A percentile compares a stretch with the other conserved stretches of the same genome.
phyloP scores from a whole-genome alignment of 2,329 filamentous ascomycete genomes.

The Alternaria solani region DNA sequence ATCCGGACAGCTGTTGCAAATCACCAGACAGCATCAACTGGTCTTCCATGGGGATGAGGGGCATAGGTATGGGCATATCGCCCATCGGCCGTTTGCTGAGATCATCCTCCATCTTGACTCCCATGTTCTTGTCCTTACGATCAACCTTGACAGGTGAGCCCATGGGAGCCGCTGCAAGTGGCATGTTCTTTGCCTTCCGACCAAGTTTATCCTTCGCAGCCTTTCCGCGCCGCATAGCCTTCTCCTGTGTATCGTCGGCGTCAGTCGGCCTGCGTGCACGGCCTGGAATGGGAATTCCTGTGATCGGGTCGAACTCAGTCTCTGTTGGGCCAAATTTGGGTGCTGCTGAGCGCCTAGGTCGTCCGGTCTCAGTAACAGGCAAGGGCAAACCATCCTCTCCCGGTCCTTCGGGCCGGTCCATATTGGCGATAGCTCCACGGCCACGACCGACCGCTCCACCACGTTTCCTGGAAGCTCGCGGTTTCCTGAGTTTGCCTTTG shows the following conservation, averaged over 20 bases:
- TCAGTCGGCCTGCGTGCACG: constrained; percentile 48
- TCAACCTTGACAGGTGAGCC: constrained; percentile 49
- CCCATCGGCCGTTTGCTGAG: constrained; percentile 36
- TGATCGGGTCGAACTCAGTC: constrained; percentile 65
- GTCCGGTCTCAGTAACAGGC: constrained; percentile 57
- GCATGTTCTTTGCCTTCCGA: constrained; percentile 53
- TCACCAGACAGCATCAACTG: constrained; percentile 36
- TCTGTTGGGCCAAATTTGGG: constrained; percentile 75
- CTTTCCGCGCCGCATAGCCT: constrained; percentile 54
- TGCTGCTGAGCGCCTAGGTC: constrained; percentile 64
- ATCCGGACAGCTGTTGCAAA: constrained; percentile 24
- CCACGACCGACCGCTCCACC: constrained; percentile 53
- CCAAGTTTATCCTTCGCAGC: constrained; percentile 48
- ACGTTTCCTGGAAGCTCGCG: constrained; percentile 41
- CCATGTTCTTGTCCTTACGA: constrained; percentile 41
- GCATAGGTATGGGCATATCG: constrained; percentile 41
- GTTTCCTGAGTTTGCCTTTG: constrained; percentile 70
- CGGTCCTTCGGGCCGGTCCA: constrained; percentile 50
- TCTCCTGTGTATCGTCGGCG: constrained; percentile 44
- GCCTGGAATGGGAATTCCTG: constrained; percentile 40
- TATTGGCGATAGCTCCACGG: constrained; percentile 67
- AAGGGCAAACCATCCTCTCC: constrained; percentile 50
- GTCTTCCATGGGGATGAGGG: constrained; percentile 36
- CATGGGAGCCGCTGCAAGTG: constrained; percentile 50
- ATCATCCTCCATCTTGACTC: constrained; percentile 48